phyloP scores from a whole-genome alignment of 73 alveolate species.

The Paramecium pentaurelia region DNA sequence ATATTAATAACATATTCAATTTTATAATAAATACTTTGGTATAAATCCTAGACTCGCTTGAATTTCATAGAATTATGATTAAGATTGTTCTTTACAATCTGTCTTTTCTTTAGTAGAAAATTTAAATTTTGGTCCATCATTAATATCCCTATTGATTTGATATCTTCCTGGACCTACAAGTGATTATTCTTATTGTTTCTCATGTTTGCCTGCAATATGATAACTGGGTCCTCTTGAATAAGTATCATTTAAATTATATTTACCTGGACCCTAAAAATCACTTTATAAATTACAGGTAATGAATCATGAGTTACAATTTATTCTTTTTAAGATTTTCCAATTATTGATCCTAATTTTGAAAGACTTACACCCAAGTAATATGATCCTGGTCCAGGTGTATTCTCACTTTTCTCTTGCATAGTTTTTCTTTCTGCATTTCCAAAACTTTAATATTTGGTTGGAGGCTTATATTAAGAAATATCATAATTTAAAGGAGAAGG shows the following conservation, averaged over 20 bases:
- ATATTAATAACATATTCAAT: neutral
- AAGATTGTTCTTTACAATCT: neutral
- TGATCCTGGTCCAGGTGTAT: conserved; percentile 23
- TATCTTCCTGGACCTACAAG: conserved; percentile 24
- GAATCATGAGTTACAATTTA: neutral
- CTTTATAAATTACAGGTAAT: neutral
- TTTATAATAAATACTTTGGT: neutral
- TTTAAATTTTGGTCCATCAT: conserved; percentile 25
- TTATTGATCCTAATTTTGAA: neutral
- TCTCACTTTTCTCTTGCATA: neutral
- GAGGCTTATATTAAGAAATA: neutral
- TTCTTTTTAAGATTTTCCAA: neutral
- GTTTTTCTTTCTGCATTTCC: neutral
- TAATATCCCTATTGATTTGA: neutral
- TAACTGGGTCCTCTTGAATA: neutral
- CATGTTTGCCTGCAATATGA: conserved; percentile 43
- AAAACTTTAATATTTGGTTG: neutral
- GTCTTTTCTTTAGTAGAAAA: neutral
- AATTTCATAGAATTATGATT: neutral
- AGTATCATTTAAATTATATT: neutral
- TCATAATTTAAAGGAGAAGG: conserved; percentile 21
- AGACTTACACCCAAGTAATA: neutral
- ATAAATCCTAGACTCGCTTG: neutral
- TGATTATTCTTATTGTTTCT: neutral
- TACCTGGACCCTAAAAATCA: conserved; percentile 6